These are phyloP conservation scores for Limonomyces culmigenus DNA, from an alignment of 1,284 basidiomycete species.

Conservation along the genomic window DNA sequence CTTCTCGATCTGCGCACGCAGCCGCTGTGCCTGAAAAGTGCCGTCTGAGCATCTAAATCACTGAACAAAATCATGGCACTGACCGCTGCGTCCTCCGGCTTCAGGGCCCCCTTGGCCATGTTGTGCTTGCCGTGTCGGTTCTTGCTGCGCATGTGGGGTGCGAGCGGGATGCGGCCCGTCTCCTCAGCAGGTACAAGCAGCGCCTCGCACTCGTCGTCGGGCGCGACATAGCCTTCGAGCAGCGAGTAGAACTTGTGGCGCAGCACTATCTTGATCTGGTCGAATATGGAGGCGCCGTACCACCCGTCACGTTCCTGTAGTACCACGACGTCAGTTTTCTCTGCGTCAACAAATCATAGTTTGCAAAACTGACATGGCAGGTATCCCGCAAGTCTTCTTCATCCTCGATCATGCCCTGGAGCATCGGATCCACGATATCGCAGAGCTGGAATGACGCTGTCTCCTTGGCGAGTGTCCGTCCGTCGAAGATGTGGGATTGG, in stretches of 20 bases:
- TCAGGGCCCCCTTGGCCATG: constrained; percentile 68
- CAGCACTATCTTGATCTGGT: constrained; percentile 72
- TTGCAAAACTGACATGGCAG: constrained; percentile 40
- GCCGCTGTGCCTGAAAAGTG: neutral
- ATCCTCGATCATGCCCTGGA: constrained; percentile 65
- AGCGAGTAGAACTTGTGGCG: constrained; percentile 76
- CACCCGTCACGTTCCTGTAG: constrained; percentile 68
- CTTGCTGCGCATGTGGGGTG: constrained; percentile 9
- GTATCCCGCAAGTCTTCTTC: constrained; percentile 45
- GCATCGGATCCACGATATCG: constrained; percentile 77
- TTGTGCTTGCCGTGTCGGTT: constrained; percentile 62
- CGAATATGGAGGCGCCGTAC: constrained; percentile 61
- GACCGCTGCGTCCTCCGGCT: constrained; percentile 68
- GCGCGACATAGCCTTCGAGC: constrained; percentile 54
- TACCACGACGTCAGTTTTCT: too few species aligned
- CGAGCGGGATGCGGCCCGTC: constrained; percentile 19
- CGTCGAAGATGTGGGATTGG: constrained; percentile 79
- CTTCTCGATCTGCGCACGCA: neutral
- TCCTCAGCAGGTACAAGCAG: constrained; percentile 34
- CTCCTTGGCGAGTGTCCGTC: constrained; percentile 58
- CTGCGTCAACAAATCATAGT: neutral
- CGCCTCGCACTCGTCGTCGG: constrained; percentile 54
- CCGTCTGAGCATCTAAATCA: neutral
- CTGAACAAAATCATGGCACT: constrained; percentile 12
- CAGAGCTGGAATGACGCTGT: constrained; percentile 86